phyloP scores from a whole-genome alignment of 495 filamentous ascomycete species.

The Aspergillus coremiiformis region DNA sequence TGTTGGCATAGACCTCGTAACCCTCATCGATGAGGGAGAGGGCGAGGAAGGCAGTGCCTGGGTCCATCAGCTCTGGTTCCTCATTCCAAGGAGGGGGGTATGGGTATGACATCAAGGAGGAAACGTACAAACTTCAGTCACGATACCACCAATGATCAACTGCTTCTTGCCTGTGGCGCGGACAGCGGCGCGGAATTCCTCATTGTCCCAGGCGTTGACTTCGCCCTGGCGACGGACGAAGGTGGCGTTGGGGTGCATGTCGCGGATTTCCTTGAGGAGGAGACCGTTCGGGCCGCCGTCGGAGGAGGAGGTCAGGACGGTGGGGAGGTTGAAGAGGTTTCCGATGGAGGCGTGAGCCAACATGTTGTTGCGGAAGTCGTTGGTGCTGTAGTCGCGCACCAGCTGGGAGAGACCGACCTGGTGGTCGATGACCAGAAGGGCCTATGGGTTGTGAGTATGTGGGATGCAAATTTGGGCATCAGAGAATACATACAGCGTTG shows the following conservation, averaged over 20 bases:
- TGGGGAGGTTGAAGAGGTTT: slow-evolving; percentile 61
- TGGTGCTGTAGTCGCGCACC: slow-evolving; percentile 56
- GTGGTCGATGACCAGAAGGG: slow-evolving; percentile 62
- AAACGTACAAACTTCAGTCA: slow-evolving; percentile 64
- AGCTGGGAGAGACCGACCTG: slow-evolving; percentile 62
- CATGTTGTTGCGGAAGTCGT: slow-evolving; percentile 58
- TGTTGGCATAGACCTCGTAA: slow-evolving; percentile 71
- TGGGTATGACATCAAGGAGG: not conserved
- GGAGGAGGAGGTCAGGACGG: slow-evolving; percentile 62
- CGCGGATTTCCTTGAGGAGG: slow-evolving; percentile 60
- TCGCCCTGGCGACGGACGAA: slow-evolving; percentile 65
- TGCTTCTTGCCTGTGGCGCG: slow-evolving; percentile 58
- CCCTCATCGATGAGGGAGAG: slow-evolving; percentile 63
- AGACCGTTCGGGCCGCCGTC: slow-evolving; percentile 57
- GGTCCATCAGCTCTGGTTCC: not conserved
- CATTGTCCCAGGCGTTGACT: slow-evolving; percentile 75
- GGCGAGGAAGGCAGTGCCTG: slow-evolving; percentile 62
- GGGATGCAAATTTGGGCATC: not conserved
- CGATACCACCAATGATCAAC: slow-evolving; percentile 66
- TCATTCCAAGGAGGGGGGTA: not conserved
- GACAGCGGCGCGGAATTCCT: slow-evolving; percentile 61
- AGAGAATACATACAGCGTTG: slow-evolving; percentile 37
- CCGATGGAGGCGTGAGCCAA: slow-evolving; percentile 61
- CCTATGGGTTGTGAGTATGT: slow-evolving; percentile 11
- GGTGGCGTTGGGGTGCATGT: slow-evolving; percentile 60